Evolutionary conservation across 129 eudicot genomes (phyloP), one percentile per base, ranked within the genome.

Genomic region (Artemisia annua): DNA sequence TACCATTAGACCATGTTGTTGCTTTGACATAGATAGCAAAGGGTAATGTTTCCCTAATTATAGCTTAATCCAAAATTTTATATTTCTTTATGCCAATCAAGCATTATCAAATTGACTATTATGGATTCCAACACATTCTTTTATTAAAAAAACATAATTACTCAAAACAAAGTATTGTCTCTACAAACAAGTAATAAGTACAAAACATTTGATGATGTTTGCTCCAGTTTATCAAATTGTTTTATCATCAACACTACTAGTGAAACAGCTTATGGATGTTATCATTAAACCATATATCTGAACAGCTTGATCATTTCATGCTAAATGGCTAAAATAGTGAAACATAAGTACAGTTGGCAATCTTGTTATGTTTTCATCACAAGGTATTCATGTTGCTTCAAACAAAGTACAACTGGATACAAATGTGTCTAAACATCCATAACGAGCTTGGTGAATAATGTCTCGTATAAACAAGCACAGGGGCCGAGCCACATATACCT

Each of bases 51-150:
- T 9, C 24, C 26, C 11, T 57, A 18, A 19, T 57, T 16, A 57
- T 14, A 18, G 26, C 32, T 57, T 57, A 17, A 17, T 57, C 32
- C 19, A 57, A 20, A 7, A 7, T 57, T 57, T 56, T 19, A 57
- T 57, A 57, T 7, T 56, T 7, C n/a, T 7, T 19, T 57, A 57
- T 17, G 63, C 63, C 63, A 57, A 57, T 57, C 63, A 57, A 57
- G 63, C 63, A 57, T 57, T 32, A 24, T 18, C 63, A 20, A 10
- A 3, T 57, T 56, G 62, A 56, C 28, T 56, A 56, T 56, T n/a
- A 56, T 56, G 62, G 62, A 18, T 56, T 56, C 62, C 62, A 56
- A 4, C 62, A 56, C 62, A 4, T 56, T 56, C 11, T 56, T 56
- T 15, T 16, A 51, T 13, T 3, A 51, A 51, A 16, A 7, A 51